Percentiles rank a stretch among this genome's conserved stretches.
These are phyloP conservation scores for Rhodotorula sp. DNA, from an alignment of 1,284 basidiomycete genomes.

Conservation along the genomic window DNA sequence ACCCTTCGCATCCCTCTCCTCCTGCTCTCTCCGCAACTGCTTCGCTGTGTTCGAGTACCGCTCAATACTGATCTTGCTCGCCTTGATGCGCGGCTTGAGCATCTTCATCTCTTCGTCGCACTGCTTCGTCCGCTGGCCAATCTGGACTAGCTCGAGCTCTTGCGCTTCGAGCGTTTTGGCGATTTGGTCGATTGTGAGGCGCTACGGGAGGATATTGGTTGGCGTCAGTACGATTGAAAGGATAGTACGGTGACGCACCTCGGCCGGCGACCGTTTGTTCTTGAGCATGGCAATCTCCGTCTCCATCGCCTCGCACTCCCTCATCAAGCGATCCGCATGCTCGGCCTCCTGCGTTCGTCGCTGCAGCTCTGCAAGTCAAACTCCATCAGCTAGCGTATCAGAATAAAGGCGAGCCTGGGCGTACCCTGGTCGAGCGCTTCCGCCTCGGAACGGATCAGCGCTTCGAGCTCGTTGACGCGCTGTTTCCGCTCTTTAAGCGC, in stretches of 20 bases:
- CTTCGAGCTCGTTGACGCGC: conserved; percentile 26
- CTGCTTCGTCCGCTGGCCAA: conserved; percentile 17
- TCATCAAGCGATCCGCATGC: conserved; percentile 14
- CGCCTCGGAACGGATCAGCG: conserved; percentile 26
- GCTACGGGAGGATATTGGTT: conserved; percentile 29
- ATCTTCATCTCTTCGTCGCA: conserved; percentile 21
- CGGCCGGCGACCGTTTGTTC: conserved; percentile 34
- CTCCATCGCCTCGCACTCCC: conserved; percentile 39
- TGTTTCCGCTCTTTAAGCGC: conserved; percentile 24
- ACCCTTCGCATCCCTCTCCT: conserved; percentile 39
- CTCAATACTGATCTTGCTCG: conserved; percentile 37
- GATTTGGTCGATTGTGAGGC: conserved; percentile 41
- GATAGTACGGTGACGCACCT: too few relatives aligned
- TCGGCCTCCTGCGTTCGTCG: conserved; percentile 15
- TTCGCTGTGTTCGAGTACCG: conserved; percentile 28
- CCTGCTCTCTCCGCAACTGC: conserved; percentile 32
- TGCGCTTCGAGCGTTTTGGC: conserved; percentile 33
- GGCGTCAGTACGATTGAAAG: too few relatives aligned
- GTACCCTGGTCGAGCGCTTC: conserved; percentile 26
- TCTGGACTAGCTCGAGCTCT: conserved; percentile 17
- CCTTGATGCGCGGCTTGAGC: conserved; percentile 32
- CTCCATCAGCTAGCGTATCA: too few relatives aligned
- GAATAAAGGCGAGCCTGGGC: too few relatives aligned
- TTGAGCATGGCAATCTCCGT: conserved; percentile 40
- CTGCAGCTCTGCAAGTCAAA: neutral